phyloP scores from a whole-genome alignment of 176 grass and related monocot genomes.

The Themeda triandra region DNA sequence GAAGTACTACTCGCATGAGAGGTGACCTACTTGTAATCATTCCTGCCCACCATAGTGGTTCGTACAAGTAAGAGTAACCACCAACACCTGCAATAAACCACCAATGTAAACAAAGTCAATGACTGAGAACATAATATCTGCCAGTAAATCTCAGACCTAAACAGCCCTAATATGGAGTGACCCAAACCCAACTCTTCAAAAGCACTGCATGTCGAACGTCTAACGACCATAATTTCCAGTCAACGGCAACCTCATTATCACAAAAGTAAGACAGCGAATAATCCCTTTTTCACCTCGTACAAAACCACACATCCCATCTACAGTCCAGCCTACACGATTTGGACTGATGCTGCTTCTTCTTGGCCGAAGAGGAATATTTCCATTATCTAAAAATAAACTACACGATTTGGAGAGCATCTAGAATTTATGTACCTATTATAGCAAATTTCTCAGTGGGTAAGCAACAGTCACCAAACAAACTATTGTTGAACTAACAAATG shows the following conservation, averaged over 20 bases:
- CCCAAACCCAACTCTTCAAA: not conserved
- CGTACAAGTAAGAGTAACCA: conserved; percentile 94
- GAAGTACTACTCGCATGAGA: conserved; percentile 16
- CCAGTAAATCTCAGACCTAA: not conserved
- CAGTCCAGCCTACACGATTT: not conserved
- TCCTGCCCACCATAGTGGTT: conserved; percentile 96
- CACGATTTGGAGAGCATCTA: not conserved
- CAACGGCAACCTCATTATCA: not conserved
- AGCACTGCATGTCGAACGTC: not conserved
- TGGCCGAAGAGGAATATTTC: too few species aligned
- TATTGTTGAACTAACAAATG: not conserved
- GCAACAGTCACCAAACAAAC: not conserved
- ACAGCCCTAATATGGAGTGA: not conserved
- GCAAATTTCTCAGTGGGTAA: not conserved
- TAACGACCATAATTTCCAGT: not conserved
- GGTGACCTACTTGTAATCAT: conserved; percentile 87
- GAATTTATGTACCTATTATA: not conserved
- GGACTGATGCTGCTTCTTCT: too few species aligned
- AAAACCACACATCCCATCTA: not conserved
- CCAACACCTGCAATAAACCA: conserved; percentile 64
- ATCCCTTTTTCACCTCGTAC: not conserved
- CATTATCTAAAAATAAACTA: too few species aligned
- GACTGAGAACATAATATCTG: not conserved
- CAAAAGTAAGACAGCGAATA: not conserved
- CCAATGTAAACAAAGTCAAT: not conserved